Evolutionary conservation across 139 green algal species (phyloP), one percentile per base, ranked within the genome.

Genomic region (Microglena sp.): DNA sequence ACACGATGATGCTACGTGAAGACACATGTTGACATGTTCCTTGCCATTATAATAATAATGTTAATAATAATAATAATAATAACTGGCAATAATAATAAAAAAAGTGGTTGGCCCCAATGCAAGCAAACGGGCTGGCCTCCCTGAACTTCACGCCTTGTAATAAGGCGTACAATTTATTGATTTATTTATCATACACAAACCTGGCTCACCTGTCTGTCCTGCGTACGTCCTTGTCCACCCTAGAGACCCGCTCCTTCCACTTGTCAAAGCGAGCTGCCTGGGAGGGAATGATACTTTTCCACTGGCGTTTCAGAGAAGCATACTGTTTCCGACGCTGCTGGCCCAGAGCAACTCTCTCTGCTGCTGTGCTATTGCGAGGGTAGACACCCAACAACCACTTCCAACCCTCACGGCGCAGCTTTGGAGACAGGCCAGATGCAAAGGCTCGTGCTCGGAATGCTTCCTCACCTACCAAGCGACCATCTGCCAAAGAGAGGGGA

Each of bases 211-310:
- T 59, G 80, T 86, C 83, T 5, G 84, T 94, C 33, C 87, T 76
- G 21, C 73, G 67, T 44, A 95, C 89, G 56, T 95, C 89, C 72
- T 96, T 96, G 21, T 96, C 89, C 32, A 96, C 82, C 0, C 76
- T 66, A 29, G n/a, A 72, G 55, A 66, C 60, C 7, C 82, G 54
- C 66, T 92, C 87, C 6, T 86, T 72, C 84, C 83, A 95, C 72
- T 88, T 90, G 27, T 55, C 68, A 63, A 83, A 92, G 31, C 77
- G 74, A n/a, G 69, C 68, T 24, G 76, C 81, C 79, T 95, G 83
- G n/a, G 72, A 64, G 11, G 11, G 11, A 15, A 11, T 50, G 36
- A 95, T 86, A 43, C 34, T 76, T 35, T 73, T 62, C 89, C 89
- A 96, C 74, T 96, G 89, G 11, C 11, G 11, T 33, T 15, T 11